A percentile compares a stretch with the other conserved stretches of the same genome.
Evolutionary conservation across 768 basidiomycete genomes (phyloP).

Genomic region (Chiua virens): DNA sequence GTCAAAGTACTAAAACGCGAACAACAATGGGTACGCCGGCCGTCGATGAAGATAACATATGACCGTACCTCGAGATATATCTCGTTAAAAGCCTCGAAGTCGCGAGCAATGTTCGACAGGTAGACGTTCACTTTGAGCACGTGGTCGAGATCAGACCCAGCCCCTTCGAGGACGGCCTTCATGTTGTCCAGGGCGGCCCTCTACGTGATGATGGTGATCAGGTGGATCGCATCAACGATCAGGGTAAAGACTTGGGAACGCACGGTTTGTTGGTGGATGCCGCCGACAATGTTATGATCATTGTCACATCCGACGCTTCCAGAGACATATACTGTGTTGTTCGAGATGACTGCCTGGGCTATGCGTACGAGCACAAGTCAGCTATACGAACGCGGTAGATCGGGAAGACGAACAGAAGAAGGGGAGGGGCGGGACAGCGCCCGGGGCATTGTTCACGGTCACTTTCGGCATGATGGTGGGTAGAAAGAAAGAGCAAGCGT

Average conservation of each 20-base stretch:
- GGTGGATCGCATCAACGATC: neutral
- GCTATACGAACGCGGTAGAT: neutral
- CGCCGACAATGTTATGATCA: slow-evolving; percentile 36
- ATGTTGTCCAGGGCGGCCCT: slow-evolving; percentile 40
- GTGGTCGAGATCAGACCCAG: slow-evolving; percentile 37
- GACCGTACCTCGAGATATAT: slow-evolving; percentile 35
- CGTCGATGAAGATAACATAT: neutral
- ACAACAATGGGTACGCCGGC: neutral
- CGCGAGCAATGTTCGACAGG: slow-evolving; percentile 35
- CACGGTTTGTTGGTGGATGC: slow-evolving; percentile 39
- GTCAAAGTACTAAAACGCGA: slow-evolving; percentile 44
- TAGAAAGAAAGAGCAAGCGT: neutral
- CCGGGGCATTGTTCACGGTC: neutral
- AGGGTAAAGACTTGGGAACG: slow-evolving; percentile 4
- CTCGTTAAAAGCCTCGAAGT: slow-evolving; percentile 41
- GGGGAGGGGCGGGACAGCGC: neutral
- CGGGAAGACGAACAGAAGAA: neutral
- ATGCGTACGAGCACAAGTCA: neutral
- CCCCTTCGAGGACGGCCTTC: slow-evolving; percentile 34
- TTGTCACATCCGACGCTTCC: slow-evolving; percentile 38
- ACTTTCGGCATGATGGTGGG: neutral
- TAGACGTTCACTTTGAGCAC: slow-evolving; percentile 44
- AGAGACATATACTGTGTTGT: slow-evolving; percentile 36
- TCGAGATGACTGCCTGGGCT: slow-evolving; percentile 1
- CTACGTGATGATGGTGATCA: slow-evolving; percentile 18